Evolutionary conservation across 2,329 filamentous ascomycete species (phyloP).

Genomic region (Sphaerostilbella broomeana): DNA sequence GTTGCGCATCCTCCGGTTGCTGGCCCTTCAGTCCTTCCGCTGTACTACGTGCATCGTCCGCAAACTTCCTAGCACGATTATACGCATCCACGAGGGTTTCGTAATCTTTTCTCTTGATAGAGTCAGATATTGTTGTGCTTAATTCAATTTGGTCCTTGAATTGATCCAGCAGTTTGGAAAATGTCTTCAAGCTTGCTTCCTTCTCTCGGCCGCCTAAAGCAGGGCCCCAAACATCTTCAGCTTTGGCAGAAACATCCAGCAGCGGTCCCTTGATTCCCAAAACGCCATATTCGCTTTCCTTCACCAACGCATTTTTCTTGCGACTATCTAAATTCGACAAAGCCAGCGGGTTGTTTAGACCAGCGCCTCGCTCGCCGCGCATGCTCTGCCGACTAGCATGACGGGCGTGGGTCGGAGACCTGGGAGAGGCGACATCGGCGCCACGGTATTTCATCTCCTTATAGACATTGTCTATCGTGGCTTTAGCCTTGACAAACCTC

Average conservation of each 20-base stretch:
- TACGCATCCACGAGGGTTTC: constrained; percentile 84
- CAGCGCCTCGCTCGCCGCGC: constrained; percentile 35
- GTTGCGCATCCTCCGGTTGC: constrained; percentile 66
- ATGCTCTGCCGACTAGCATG: constrained; percentile 63
- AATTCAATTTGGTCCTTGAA: constrained; percentile 79
- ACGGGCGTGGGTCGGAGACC: constrained; percentile 47
- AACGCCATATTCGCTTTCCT: constrained; percentile 88
- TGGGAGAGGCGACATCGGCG: constrained; percentile 41
- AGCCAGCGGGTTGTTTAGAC: constrained; percentile 32
- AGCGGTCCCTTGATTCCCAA: constrained; percentile 82
- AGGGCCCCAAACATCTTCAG: constrained; percentile 95
- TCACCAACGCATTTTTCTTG: constrained; percentile 84
- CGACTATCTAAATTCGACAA: constrained; percentile 46
- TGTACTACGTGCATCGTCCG: constrained; percentile 68
- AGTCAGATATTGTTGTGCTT: constrained; percentile 68
- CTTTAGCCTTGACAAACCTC: constrained; percentile 93
- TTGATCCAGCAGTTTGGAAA: constrained; percentile 68
- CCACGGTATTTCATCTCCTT: constrained; percentile 86
- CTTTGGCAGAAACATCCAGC: constrained; percentile 84
- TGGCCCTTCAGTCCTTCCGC: constrained; percentile 49
- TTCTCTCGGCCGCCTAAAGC: constrained; percentile 86
- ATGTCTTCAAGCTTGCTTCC: constrained; percentile 75
- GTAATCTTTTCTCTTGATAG: constrained; percentile 86
- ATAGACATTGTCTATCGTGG: constrained; percentile 97
- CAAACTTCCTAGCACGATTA: constrained; percentile 71